Base-by-base conservation (phyloP, 2,329 filamentous ascomycete genomes). In the Periconia sp. region DNA sequence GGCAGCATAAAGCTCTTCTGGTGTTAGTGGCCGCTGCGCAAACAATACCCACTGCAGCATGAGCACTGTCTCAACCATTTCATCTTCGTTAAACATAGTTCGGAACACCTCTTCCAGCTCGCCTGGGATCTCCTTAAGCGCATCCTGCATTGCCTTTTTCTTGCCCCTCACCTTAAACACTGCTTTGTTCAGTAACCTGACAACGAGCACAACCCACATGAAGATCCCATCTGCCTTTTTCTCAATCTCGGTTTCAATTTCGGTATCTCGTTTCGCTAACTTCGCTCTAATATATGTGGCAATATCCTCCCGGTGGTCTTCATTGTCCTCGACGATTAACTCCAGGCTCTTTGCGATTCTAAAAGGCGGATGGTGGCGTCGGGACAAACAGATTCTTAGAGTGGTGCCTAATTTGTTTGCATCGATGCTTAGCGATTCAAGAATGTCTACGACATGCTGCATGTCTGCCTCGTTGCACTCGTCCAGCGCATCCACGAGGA, bases 381-480 rank as follows among this genome's bases (percentile, higher is more conserved):
- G 5, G 13, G 39, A 42, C 4, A 42, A 15, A 17, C 39, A 42
- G 32, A 36, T 29, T 29, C 32, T 42, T 22, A 42, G 19, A 7
- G 39, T 35, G 78, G 21, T 76, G 72, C 0, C 78, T 63, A 3
- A 22, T 23, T 16, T 10, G 4, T 2, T 33, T 12, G 39, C 39
- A 42, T 33, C 65, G 58, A 0, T 47, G 11, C 5, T 70, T 49
- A 0, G 65, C 65, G 0, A 78, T 36, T 76, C 67, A 16, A 79
- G 71, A 36, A 72, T 72, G 0, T 54, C 31, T 1, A 78, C 54
- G 69, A 79, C 76, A 1, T 68, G 59, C 22, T 62, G 59, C 3
- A 72, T 58, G 33, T 78, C 57, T 3, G 52, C 39, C 35, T 74
- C 70, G 5, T 74, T 60, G 45, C 74, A 77, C 47, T 79, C 77